These are phyloP conservation scores for Neocucurbitaria cava DNA, from an alignment of 2,329 filamentous ascomycete species.

Conservation along the genomic window DNA sequence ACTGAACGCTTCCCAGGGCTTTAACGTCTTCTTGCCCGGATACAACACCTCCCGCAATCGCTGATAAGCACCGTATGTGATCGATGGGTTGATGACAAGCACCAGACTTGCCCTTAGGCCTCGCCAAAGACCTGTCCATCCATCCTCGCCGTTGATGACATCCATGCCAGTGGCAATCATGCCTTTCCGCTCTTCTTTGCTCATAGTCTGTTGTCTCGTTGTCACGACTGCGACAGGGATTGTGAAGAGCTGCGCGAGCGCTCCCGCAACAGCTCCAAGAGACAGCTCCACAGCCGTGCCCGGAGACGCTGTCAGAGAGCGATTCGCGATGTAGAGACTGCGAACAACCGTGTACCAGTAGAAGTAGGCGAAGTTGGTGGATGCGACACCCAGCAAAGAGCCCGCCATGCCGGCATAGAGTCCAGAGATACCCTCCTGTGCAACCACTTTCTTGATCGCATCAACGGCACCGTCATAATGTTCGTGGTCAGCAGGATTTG, in stretches of 20 bases:
- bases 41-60: conserved; percentile 80
- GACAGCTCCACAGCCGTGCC: conserved; percentile 83
- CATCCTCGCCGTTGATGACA: conserved; percentile 89
- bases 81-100: conserved; percentile 92
- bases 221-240: conserved; percentile 96
- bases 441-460: conserved; percentile 83
- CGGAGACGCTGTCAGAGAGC: conserved; percentile 67
- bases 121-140: conserved; percentile 87
- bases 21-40: conserved; percentile 76
- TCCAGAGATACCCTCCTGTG: conserved; percentile 79
- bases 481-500: conserved; percentile 59
- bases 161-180: conserved; percentile 87
- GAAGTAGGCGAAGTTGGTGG: conserved; percentile 99
- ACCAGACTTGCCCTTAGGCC: conserved; percentile 95
- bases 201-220: conserved; percentile 93
- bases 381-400: conserved; percentile 87
- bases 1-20: conserved; percentile 90
- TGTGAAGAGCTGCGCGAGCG: conserved; percentile 91
- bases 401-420: conserved; percentile 91
- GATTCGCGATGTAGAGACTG: conserved; percentile 72
- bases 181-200: conserved; percentile 82
- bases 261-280: conserved; percentile 86
- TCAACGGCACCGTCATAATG: conserved; percentile 91
- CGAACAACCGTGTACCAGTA: conserved; percentile 97
- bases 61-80: conserved; percentile 97